Evolutionary conservation across 306 rosid genomes (phyloP).

Genomic region (Dalbergia cultrata): DNA sequence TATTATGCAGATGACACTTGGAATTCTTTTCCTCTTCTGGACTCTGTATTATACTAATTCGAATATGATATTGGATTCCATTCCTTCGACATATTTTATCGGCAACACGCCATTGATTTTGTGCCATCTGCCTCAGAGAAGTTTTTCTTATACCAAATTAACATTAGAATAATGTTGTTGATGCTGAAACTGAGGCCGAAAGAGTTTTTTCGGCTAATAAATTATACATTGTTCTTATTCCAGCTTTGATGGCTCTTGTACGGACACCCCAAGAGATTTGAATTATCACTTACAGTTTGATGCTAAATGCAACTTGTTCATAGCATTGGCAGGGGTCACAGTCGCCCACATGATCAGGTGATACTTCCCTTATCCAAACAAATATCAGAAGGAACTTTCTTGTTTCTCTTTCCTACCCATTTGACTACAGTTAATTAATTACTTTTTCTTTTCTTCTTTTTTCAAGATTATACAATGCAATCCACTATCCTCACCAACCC

Average conservation of each 20-base stretch:
- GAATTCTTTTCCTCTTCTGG: constrained; percentile 11
- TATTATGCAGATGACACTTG: constrained; percentile 39
- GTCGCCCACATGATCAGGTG: constrained; percentile 67
- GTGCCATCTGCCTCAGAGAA: constrained; percentile 46
- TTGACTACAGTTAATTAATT: constrained; percentile 44
- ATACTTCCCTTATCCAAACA: constrained; percentile 88
- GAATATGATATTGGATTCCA: constrained; percentile 41
- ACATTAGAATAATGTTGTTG: constrained; percentile 47
- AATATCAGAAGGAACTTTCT: constrained; percentile 71
- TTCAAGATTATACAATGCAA: constrained; percentile 52
- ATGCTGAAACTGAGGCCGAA: constrained; percentile 61
- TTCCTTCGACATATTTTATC: constrained; percentile 35
- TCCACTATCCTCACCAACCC: constrained; percentile 56
- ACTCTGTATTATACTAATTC: constrained; percentile 39
- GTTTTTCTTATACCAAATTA: constrained; percentile 5
- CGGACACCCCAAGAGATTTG: constrained; percentile 51
- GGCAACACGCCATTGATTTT: constrained; percentile 25
- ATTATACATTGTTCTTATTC: constrained; percentile 61
- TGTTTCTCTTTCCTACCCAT: constrained; percentile 65
- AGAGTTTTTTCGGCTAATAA: constrained; percentile 41
- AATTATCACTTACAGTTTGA: constrained; percentile 48
- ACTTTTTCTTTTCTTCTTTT: constrained; percentile 39
- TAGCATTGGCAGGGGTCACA: constrained; percentile 57
- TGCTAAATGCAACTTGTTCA: constrained; percentile 72
- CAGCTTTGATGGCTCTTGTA: constrained; percentile 35